Evolutionary conservation across 495 filamentous ascomycete species (phyloP), one percentile per base, ranked within the genome.

Genomic region (Aspergillus wentii): DNA sequence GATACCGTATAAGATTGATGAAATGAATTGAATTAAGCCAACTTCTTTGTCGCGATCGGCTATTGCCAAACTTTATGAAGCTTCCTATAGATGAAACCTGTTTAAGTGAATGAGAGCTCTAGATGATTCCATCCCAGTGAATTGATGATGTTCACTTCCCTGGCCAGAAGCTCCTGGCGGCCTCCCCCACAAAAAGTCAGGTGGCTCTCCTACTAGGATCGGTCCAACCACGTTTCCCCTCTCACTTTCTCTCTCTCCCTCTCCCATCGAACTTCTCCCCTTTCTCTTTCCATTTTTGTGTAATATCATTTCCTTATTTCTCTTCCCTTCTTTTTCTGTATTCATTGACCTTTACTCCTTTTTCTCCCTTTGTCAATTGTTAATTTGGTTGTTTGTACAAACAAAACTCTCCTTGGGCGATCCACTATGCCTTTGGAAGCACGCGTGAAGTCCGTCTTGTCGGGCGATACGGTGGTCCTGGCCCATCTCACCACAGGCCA

Each of bases 371-470:
- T 16, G 19, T 34, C 31, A 44, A 44, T 41, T 40, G 26, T 37
- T 38, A 42, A 20, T 37, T 13, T 40, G 17, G 40, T 40, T 45
- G 33, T 43, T 54, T 48, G 42, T 39, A n/a, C n/a, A n/a, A n/a
- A n/a, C n/a, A n/a, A n/a, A n/a, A n/a, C 43, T 48, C 43, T 35
- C 23, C 33, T 39, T 20, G 25, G 16, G 35, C 40, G 31, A 41
- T 41, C 38, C 55, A 61, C 34, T 43, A 71, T 71, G 68, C 56
- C 64, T 57, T 51, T 71, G 38, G 71, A 76, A 68, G 92, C 83
- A 51, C 90, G 84, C 50, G 90, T 97, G 54, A 99, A 99, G 74
- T 84, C 79, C 38, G 89, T 92, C 31, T 69, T 90, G 43, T 95
- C 89, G 44, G 94, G 94, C 39, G 94, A 97, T 68, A 94, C 88